These are phyloP conservation scores for Capsella rubella DNA, from an alignment of 441 rosid species.

Conservation along the genomic window DNA sequence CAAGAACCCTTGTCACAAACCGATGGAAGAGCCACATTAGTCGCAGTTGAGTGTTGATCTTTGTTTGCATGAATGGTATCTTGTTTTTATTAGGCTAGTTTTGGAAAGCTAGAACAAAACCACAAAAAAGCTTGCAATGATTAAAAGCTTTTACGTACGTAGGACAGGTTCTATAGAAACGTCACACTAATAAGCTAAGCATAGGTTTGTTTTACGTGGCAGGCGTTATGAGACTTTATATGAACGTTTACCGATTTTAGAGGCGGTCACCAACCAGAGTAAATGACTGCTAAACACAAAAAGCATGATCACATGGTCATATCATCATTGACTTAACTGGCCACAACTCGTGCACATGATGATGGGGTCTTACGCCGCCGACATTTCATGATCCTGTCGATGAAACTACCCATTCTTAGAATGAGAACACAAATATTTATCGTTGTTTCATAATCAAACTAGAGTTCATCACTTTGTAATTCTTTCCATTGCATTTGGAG, in stretches of 20 bases:
- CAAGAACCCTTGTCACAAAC: background rate
- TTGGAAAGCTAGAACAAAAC: background rate
- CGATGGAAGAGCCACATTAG: background rate
- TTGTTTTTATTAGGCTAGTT: background rate
- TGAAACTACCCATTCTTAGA: background rate
- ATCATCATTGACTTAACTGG: background rate
- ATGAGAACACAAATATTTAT: background rate
- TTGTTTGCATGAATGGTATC: background rate
- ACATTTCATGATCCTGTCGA: background rate
- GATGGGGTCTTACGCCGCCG: conserved; percentile 1
- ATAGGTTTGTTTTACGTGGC: background rate
- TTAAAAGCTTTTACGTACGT: background rate
- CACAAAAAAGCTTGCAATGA: background rate
- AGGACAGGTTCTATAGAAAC: background rate
- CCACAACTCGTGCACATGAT: conserved; percentile 4
- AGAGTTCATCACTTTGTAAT: background rate
- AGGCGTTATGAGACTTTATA: background rate
- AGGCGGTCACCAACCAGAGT: background rate
- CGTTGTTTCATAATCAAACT: background rate
- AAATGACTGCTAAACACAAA: background rate
- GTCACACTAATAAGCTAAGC: background rate
- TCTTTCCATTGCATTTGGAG: background rate
- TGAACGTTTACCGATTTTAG: background rate
- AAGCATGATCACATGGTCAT: background rate
- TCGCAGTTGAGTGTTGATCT: background rate